Evolutionary conservation across 306 rosid genomes (phyloP), one percentile per base, ranked within the genome.

Genomic region (Macrotyloma uniflorum): DNA sequence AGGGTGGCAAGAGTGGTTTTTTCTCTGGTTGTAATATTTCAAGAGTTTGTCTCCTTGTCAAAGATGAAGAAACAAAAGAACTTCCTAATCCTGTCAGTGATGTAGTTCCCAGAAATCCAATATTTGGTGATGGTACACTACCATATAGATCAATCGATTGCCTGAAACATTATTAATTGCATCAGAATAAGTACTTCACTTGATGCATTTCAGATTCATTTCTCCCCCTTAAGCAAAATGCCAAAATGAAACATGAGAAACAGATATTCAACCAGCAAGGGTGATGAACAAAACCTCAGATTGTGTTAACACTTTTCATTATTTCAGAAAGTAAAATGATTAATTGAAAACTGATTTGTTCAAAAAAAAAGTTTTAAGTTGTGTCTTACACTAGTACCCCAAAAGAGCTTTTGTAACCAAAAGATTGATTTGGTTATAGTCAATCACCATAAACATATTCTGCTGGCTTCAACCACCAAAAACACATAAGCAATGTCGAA

Each of bases 101-200:
- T 55, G 97, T 72, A 18, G 96, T 86, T 19, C 93, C 96, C 47
- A 93, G 72, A 85, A 91, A 87, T 62, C 97, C 98, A 53, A 91
- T 87, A 38, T 86, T 79, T 65, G 98, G 98, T 51, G 97, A 94
- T 24, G 91, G 94, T 6, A 94, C 92, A 40, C 94, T 94, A 24
- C 98, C 87, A 20, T 90, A 89, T 47, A 94, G 87, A 87, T 94
- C 98, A 50, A 94, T 94, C 19, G 98, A 94, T 84, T 94, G 96
- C 94, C 98, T 94, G 93, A 70, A 83, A 87, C 81, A 65, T 51
- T 47, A n/a, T 35, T 19, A 26, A 80, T 47, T 3, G 18, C 53
- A 33, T 13, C 4, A 67, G 42, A 20, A 38, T 42, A 38, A 42
- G 36, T 23, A 43, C 22, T 70, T 38, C 32, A 43, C 24, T 74